Evolutionary conservation across 2,329 filamentous ascomycete species (phyloP).

Genomic region (Fusarium solani-melongenae): DNA sequence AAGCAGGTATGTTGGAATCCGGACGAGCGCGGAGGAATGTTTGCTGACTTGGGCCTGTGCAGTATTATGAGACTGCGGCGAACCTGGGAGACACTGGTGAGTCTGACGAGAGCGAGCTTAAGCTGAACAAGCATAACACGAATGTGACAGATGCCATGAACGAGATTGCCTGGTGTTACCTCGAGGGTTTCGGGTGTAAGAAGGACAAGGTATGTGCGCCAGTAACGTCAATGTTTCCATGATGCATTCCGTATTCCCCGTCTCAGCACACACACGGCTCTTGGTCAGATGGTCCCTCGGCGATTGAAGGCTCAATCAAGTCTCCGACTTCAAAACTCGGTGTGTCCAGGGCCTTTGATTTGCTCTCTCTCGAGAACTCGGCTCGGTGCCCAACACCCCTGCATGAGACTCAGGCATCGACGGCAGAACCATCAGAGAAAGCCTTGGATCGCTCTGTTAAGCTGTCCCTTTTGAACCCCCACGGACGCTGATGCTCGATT

Average conservation of each 20-base stretch:
- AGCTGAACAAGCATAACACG: slow-evolving; percentile 18
- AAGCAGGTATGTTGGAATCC: slow-evolving; percentile 65
- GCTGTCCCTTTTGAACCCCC: slow-evolving; percentile 26
- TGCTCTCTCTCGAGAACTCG: slow-evolving; percentile 5
- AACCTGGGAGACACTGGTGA: slow-evolving; percentile 89
- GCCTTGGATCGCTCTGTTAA: not conserved
- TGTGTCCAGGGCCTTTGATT: slow-evolving; percentile 29
- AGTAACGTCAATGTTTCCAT: slow-evolving; percentile 4
- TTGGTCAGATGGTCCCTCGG: not conserved
- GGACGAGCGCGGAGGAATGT: not conserved
- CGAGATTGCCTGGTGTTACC: slow-evolving; percentile 94
- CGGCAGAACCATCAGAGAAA: not conserved
- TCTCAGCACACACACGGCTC: not conserved
- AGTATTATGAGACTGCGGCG: slow-evolving; percentile 98
- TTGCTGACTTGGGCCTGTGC: slow-evolving; percentile 34
- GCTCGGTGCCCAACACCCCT: slow-evolving; percentile 23
- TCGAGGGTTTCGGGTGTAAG: slow-evolving; percentile 95
- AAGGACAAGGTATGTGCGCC: slow-evolving; percentile 90
- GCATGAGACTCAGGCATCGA: slow-evolving; percentile 23
- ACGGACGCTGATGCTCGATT: slow-evolving; percentile 14
- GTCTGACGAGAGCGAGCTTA: slow-evolving; percentile 37
- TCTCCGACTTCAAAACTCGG: slow-evolving; percentile 12
- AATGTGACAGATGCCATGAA: slow-evolving; percentile 86
- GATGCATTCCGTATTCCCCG: slow-evolving; percentile 7
- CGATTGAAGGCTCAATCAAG: not conserved